phyloP scores from a whole-genome alignment of 331 rosid genomes.

The Stylosanthes scabra region DNA sequence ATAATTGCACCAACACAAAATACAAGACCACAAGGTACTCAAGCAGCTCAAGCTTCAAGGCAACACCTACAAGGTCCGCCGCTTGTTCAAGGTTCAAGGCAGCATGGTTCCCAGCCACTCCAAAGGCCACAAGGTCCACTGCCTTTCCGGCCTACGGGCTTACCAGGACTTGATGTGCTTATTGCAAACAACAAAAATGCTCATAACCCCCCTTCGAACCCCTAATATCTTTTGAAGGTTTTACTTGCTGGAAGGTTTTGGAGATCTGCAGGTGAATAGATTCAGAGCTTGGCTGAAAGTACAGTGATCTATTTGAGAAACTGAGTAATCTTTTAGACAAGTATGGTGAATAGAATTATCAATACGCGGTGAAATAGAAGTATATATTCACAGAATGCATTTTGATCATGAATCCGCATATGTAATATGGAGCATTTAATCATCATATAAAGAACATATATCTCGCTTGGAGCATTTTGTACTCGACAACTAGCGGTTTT shows the following conservation, averaged over 20 bases:
- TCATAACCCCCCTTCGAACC: constrained; percentile 33
- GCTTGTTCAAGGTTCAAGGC: background rate
- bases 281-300: constrained; percentile 8
- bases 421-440: background rate
- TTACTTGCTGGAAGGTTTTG: constrained; percentile 15
- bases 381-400: background rate
- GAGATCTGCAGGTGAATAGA: background rate
- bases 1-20: constrained; percentile 64
- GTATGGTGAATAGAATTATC: background rate
- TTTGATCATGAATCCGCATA: background rate
- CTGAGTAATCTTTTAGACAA: background rate
- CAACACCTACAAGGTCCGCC: too few relatives aligned
- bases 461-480: background rate
- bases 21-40: constrained; percentile 12
- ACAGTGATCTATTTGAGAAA: background rate
- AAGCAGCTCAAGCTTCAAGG: background rate
- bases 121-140: constrained; percentile 18
- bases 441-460: background rate
- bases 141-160: constrained; percentile 34
- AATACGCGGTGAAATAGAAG: background rate
- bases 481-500: background rate
- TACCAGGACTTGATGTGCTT: constrained; percentile 41
- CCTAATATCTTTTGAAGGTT: constrained; percentile 19
- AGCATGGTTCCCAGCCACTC: constrained; percentile 35
- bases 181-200: constrained; percentile 44